Percentiles rank a stretch among this genome's conserved stretches.
phyloP scores from a whole-genome alignment of 164 flowering plant genomes.

The Tinospora cordifolia region DNA sequence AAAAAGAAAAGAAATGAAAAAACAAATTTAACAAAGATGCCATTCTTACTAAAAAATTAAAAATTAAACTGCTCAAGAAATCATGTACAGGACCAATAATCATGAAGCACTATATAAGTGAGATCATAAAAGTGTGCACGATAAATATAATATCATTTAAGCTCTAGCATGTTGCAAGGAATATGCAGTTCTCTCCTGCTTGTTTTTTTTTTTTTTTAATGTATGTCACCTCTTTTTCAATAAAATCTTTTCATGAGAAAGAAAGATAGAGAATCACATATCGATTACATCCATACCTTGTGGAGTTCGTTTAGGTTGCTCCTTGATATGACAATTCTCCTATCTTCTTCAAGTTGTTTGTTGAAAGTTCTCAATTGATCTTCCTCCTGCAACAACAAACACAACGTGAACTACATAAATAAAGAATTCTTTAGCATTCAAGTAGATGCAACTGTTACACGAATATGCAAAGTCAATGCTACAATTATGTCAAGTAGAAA shows the following conservation, averaged over 20 bases:
- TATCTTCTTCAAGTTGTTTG: conserved; percentile 90
- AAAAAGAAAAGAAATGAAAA: too few relatives aligned
- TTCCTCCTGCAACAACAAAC: conserved; percentile 60
- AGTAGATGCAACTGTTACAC: neutral
- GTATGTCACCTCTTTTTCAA: neutral
- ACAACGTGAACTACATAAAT: neutral
- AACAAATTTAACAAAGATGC: too few relatives aligned
- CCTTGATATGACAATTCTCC: conserved; percentile 73
- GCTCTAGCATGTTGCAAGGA: neutral
- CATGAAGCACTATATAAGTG: neutral
- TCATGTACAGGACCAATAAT: neutral
- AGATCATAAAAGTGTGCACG: neutral
- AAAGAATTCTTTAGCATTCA: neutral
- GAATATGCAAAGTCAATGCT: neutral
- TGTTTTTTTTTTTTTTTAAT: neutral
- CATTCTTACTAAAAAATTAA: too few relatives aligned
- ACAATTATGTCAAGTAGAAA: neutral
- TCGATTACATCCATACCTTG: conserved; percentile 39
- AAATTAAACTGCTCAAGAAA: too few relatives aligned
- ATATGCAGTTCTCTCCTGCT: neutral
- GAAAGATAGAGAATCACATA: neutral
- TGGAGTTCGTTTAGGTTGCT: conserved; percentile 77
- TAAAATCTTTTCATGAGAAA: neutral
- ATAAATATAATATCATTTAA: neutral
- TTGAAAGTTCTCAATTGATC: conserved; percentile 63